Conservation (phyloP, 352 stramenopile genomes). For the Phytophthora pini region DNA sequence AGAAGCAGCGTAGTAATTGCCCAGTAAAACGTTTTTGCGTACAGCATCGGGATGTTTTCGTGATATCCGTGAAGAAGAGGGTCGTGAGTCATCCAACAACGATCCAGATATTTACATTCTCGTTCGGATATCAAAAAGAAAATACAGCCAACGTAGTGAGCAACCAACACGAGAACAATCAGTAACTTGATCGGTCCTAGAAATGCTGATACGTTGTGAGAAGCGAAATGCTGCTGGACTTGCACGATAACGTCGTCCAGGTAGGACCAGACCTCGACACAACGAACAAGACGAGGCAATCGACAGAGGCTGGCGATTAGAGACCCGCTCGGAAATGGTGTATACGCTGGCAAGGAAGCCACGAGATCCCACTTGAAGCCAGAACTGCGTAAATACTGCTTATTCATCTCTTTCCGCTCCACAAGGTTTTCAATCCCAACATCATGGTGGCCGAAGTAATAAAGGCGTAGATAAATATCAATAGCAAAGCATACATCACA, state of each 20-base stretch:
- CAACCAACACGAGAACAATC: slow-evolving; percentile 61
- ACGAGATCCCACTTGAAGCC: slow-evolving; percentile 53
- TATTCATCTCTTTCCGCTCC: slow-evolving; percentile 39
- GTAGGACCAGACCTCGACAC: slow-evolving; percentile 37
- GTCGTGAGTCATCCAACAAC: slow-evolving; percentile 70
- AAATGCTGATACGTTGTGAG: slow-evolving; percentile 62
- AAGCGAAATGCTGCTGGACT: slow-evolving; percentile 35
- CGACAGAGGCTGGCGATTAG: slow-evolving; percentile 48
- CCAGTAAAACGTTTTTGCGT: slow-evolving; percentile 78
- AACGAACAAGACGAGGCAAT: slow-evolving; percentile 55
- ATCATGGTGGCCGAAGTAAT: slow-evolving; percentile 69
- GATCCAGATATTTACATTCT: slow-evolving; percentile 50
- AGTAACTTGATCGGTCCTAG: slow-evolving; percentile 64
- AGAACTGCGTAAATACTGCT: slow-evolving; percentile 45
- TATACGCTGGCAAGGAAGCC: slow-evolving; percentile 60
- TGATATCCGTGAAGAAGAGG: slow-evolving; percentile 68
- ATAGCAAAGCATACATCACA: slow-evolving; percentile 47
- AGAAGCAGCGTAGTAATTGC: slow-evolving; percentile 70
- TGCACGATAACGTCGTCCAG: slow-evolving; percentile 62
- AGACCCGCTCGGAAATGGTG: slow-evolving; percentile 47
- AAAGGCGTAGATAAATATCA: slow-evolving; percentile 70
- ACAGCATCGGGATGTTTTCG: slow-evolving; percentile 49
- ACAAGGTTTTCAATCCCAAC: slow-evolving; percentile 50
- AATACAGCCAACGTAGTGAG: slow-evolving; percentile 66
- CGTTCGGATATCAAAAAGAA: slow-evolving; percentile 73